These are phyloP conservation scores for Shiraia sp. DNA, from an alignment of 2,329 filamentous ascomycete genomes.

Conservation along the genomic window DNA sequence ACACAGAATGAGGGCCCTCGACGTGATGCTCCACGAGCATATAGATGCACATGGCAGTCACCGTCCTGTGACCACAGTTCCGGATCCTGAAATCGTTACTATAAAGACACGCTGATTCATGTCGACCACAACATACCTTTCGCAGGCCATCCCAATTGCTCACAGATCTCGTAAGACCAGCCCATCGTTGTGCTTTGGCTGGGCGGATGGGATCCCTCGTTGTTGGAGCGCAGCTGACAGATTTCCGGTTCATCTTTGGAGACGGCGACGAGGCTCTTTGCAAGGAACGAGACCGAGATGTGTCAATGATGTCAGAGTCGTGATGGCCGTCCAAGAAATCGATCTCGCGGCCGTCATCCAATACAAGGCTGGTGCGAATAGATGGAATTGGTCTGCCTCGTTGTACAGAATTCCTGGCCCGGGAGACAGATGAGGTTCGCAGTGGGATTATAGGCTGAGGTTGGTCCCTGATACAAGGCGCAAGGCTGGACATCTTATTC, in stretches of 20 bases:
- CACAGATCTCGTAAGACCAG: constrained; percentile 35
- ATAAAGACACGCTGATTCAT: neutral
- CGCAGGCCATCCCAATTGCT: constrained; percentile 52
- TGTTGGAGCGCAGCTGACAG: constrained; percentile 20
- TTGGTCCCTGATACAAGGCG: constrained; percentile 15
- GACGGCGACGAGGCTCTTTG: neutral
- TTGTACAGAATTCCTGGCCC: constrained; percentile 1
- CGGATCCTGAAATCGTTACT: constrained; percentile 59
- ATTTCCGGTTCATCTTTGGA: constrained; percentile 13
- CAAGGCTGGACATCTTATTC: constrained; percentile 10
- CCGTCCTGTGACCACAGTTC: constrained; percentile 71
- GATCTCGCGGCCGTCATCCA: constrained; percentile 4
- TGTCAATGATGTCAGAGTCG: neutral
- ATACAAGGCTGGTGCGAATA: constrained; percentile 7
- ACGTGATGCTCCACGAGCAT: constrained; percentile 66
- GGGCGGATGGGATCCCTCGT: constrained; percentile 22
- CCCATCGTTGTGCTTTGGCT: constrained; percentile 38
- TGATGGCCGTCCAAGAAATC: constrained; percentile 1
- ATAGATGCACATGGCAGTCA: constrained; percentile 72
- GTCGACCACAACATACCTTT: constrained; percentile 42
- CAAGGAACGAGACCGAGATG: neutral
- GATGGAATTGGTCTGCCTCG: constrained; percentile 1
- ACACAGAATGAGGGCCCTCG: constrained; percentile 71
- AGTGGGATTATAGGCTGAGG: constrained; percentile 18
- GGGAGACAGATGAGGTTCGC: constrained; percentile 18